Percentiles rank a stretch among this genome's conserved stretches.
Evolutionary conservation across 805 yeast species (phyloP).

Genomic region (Sugiyamaella mastotermitis): DNA sequence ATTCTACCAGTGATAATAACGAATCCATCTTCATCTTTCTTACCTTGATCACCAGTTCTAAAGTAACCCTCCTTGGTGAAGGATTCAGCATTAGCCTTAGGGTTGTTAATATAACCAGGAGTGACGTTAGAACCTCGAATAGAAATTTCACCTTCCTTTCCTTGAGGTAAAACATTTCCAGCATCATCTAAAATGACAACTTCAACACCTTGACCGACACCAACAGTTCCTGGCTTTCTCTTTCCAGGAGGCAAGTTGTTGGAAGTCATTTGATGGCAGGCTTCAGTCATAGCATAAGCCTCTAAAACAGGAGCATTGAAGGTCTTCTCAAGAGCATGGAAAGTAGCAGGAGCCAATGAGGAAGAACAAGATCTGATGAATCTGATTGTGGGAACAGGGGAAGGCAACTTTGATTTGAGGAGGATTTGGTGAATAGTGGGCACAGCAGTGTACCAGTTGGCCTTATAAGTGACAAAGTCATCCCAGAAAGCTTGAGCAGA

Average conservation of each 20-base stretch:
- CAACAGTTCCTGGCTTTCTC: slow-evolving; percentile 67
- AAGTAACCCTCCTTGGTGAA: slow-evolving; percentile 58
- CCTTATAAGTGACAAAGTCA: slow-evolving; percentile 43
- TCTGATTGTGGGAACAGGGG: slow-evolving; percentile 47
- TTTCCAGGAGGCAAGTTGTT: slow-evolving; percentile 60
- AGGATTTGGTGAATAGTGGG: slow-evolving; percentile 71
- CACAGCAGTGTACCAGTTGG: slow-evolving; percentile 72
- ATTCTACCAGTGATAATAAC: slow-evolving; percentile 61
- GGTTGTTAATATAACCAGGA: slow-evolving; percentile 64
- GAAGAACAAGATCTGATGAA: slow-evolving; percentile 71
- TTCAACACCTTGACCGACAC: slow-evolving; percentile 65
- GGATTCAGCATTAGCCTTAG: slow-evolving; percentile 61
- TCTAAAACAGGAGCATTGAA: slow-evolving; percentile 66
- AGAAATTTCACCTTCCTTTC: slow-evolving; percentile 61
- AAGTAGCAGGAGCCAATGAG: slow-evolving; percentile 60
- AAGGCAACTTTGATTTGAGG: slow-evolving; percentile 46
- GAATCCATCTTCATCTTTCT: slow-evolving; percentile 51
- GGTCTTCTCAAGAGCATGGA: slow-evolving; percentile 48
- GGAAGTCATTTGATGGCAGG: slow-evolving; percentile 75
- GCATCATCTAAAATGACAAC: slow-evolving; percentile 49
- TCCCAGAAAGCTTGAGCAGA: slow-evolving; percentile 58
- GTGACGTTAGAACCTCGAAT: slow-evolving; percentile 66
- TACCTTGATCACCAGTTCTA: slow-evolving; percentile 78
- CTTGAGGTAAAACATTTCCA: slow-evolving; percentile 43
- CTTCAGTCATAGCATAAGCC: slow-evolving; percentile 79